Evolutionary conservation across 345 rosid genomes (phyloP).

Genomic region (Gossypium arboreum): DNA sequence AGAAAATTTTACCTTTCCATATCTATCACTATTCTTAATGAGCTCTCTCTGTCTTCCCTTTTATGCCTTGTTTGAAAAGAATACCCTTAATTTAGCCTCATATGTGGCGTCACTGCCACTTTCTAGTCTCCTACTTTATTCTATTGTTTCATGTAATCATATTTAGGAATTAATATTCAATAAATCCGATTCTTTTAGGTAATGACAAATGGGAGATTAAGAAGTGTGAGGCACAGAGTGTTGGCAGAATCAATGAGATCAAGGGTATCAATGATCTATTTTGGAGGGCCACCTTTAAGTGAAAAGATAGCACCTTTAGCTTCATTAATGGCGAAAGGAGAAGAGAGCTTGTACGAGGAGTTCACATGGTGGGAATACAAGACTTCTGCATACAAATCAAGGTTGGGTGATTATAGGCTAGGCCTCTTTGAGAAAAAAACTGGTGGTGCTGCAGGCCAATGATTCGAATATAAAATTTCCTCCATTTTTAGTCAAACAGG

Average conservation of each 20-base stretch:
- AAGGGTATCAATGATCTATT: constrained; percentile 83
- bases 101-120: constrained; percentile 1
- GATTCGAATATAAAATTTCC: neutral
- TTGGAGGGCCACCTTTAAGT: constrained; percentile 70
- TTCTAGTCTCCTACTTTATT: too few species aligned
- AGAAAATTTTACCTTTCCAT: neutral
- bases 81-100: neutral
- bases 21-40: neutral
- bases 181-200: constrained; percentile 36
- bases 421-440: constrained; percentile 49
- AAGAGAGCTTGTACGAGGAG: constrained; percentile 68
- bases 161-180: too few species aligned
- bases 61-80: neutral
- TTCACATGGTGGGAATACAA: constrained; percentile 90
- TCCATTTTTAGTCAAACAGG: neutral
- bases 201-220: constrained; percentile 82
- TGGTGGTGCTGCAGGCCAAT: constrained; percentile 5
- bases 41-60: neutral
- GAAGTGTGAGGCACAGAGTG: constrained; percentile 86
- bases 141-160: neutral
- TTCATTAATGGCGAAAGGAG: constrained; percentile 44
- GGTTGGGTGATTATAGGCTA: constrained; percentile 75
- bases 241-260: constrained; percentile 52
- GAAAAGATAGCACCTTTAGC: constrained; percentile 59
- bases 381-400: constrained; percentile 66